Evolutionary conservation across 192 early-diverging fungal species (phyloP).

Genomic region (Rhizoclosmatium globosum): DNA sequence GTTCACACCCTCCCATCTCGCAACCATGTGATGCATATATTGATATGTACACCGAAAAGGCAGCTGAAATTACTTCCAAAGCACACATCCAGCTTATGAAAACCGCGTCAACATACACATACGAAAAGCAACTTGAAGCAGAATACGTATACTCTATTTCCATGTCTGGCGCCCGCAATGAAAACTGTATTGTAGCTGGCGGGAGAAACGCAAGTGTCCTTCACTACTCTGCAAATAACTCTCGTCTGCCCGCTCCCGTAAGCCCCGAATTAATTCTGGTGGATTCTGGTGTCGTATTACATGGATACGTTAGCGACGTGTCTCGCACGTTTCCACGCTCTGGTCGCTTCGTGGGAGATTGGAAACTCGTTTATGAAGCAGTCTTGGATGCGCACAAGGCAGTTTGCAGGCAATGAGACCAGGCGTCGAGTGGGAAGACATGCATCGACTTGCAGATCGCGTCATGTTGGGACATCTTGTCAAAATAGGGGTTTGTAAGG

Average conservation of each 20-base stretch:
- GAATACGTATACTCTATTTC: conserved; percentile 77
- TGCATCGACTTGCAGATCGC: conserved; percentile 74
- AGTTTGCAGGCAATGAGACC: conserved; percentile 70
- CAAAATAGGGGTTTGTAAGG: conserved; percentile 74
- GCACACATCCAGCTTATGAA: conserved; percentile 84
- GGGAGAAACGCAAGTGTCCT: conserved; percentile 80
- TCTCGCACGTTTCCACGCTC: conserved; percentile 86
- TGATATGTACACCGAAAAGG: background rate
- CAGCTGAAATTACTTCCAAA: conserved; percentile 36
- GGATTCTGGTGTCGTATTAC: conserved; percentile 62
- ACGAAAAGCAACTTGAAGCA: conserved; percentile 78
- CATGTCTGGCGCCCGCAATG: conserved; percentile 69
- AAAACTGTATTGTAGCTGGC: conserved; percentile 81
- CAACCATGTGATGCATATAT: background rate
- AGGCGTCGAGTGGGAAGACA: conserved; percentile 84
- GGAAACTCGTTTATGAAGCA: conserved; percentile 78
- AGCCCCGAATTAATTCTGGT: conserved; percentile 67
- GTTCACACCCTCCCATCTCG: conserved; percentile 41
- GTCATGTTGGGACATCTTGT: conserved; percentile 74
- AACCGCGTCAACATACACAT: conserved; percentile 60
- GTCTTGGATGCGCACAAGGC: conserved; percentile 87
- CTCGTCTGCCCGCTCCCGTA: conserved; percentile 1
- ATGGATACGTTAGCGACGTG: conserved; percentile 87
- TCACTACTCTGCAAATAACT: conserved; percentile 75
- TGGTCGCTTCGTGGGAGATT: conserved; percentile 75